Evolutionary conservation across 2,329 filamentous ascomycete species (phyloP), one percentile per base, ranked within the genome.

Genomic region (Colletotrichum sp.): DNA sequence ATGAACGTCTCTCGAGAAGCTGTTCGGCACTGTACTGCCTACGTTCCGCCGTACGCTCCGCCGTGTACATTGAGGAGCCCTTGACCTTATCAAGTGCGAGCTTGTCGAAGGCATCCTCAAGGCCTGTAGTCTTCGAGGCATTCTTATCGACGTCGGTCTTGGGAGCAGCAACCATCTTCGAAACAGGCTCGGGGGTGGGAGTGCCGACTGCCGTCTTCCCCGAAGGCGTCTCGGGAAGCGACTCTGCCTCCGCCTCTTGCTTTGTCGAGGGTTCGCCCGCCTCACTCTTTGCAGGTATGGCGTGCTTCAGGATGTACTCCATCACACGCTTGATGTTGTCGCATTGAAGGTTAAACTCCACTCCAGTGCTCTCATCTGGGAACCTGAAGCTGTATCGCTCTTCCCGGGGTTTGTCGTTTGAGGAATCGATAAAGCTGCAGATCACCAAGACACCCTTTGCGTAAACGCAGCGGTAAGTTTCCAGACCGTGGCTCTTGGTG

Each of bases 11-110:
- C 34, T 69, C 18, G n/a, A 69, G 7, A 1, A 76, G 49, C 44
- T 76, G 49, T 2, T 69, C 44, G 3, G 64, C n/a, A n/a, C 39
- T 69, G 34, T 76, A 76, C 28, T 63, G 64, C 21, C 67, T 57
- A 26, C 63, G 55, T 8, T 64, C 30, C 39, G 32, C 15, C 30
- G 49, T 16, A 9, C 62, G 69, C 13, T 68, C 63, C 6, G 63
- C 7, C 39, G 68, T 69, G 65, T 76, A 76, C 70, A 74, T 76
- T 13, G 39, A 24, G n/a, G 71, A 67, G 1, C 13, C 21, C 59
- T 74, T 76, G 59, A 74, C 36, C 13, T 76, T 69, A 21, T 60
- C 32, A 18, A 76, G 71, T 8, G 64, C 64, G 4, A 76, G 71
- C 12, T 69, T 60, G 7, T 28, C 59, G 21, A 76, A 74, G 24